phyloP scores from a whole-genome alignment of 768 basidiomycete species.

The Amyloporia xantha region DNA sequence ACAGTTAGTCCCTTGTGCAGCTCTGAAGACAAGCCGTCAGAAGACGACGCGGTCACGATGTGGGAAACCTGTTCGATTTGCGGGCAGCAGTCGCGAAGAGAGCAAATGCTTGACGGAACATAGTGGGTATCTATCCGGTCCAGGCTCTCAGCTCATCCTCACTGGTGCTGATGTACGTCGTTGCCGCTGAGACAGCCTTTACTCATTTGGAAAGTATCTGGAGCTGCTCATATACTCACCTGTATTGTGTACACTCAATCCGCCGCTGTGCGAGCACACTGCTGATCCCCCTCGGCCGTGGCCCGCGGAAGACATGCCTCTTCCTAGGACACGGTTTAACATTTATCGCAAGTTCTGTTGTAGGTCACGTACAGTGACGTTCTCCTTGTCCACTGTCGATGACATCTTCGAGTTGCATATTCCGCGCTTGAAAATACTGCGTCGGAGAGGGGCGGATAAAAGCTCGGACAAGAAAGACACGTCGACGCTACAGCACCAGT shows the following conservation, averaged over 20 bases:
- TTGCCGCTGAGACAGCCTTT: conserved; percentile 14
- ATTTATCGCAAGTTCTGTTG: conserved; percentile 36
- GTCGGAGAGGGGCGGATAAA: conserved; percentile 19
- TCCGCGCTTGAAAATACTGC: conserved; percentile 52
- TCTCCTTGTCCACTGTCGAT: conserved; percentile 39
- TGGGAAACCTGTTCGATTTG: conserved; percentile 26
- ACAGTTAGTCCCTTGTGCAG: conserved; percentile 7
- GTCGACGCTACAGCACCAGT: background rate
- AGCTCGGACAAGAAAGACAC: background rate
- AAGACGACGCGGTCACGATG: conserved; percentile 20
- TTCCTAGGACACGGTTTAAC: conserved; percentile 29
- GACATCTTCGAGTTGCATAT: conserved; percentile 58
- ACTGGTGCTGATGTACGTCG: background rate
- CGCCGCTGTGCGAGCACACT: conserved; percentile 21
- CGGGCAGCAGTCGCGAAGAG: conserved; percentile 16
- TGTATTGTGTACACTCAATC: conserved; percentile 9
- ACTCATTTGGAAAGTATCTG: conserved; percentile 24
- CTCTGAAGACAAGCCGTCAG: background rate
- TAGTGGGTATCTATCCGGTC: conserved; percentile 16
- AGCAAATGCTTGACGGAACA: conserved; percentile 24
- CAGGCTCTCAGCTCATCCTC: background rate
- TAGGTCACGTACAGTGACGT: conserved; percentile 31
- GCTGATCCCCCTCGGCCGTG: conserved; percentile 12
- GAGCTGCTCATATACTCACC: conserved; percentile 24
- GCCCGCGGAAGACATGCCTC: conserved; percentile 16